Evolutionary conservation across 306 rosid genomes (phyloP).

Genomic region (Phaseolus lunatus): DNA sequence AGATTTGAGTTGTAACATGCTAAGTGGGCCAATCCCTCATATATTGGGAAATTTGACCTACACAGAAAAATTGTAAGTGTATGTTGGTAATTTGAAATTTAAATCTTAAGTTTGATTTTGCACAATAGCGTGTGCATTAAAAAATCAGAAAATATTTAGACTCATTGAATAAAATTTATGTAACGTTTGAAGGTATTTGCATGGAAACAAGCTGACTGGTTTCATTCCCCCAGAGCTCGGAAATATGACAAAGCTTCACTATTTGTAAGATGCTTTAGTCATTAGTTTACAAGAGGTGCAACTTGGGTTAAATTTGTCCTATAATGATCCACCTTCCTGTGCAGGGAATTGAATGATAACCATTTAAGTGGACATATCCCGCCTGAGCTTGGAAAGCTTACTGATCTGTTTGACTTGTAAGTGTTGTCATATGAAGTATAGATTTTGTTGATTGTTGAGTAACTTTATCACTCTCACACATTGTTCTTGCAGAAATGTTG

Average conservation of each 20-base stretch:
- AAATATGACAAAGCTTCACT: constrained; percentile 82
- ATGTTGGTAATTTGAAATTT: constrained; percentile 1
- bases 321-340: constrained; percentile 16
- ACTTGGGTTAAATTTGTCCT: not conserved
- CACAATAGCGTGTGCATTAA: not conserved
- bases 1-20: constrained; percentile 79
- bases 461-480: constrained; percentile 4
- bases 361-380: constrained; percentile 73
- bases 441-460: not conserved
- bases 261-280: constrained; percentile 58
- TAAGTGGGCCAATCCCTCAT: constrained; percentile 76
- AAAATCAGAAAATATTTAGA: not conserved
- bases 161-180: not conserved
- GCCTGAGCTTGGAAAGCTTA: constrained; percentile 87
- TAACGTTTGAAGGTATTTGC: constrained; percentile 68
- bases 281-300: constrained; percentile 1
- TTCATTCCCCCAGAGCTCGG: constrained; percentile 80
- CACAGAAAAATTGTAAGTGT: constrained; percentile 80
- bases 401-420: constrained; percentile 77
- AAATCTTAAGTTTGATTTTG: not conserved
- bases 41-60: constrained; percentile 81
- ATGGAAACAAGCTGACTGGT: constrained; percentile 80
- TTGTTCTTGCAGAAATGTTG: constrained; percentile 64
- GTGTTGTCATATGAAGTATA: constrained; percentile 40
- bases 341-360: constrained; percentile 83